A percentile compares a stretch with the other conserved stretches of the same genome.
Conservation (phyloP, 768 basidiomycete genomes). For the Calocera cornea region DNA sequence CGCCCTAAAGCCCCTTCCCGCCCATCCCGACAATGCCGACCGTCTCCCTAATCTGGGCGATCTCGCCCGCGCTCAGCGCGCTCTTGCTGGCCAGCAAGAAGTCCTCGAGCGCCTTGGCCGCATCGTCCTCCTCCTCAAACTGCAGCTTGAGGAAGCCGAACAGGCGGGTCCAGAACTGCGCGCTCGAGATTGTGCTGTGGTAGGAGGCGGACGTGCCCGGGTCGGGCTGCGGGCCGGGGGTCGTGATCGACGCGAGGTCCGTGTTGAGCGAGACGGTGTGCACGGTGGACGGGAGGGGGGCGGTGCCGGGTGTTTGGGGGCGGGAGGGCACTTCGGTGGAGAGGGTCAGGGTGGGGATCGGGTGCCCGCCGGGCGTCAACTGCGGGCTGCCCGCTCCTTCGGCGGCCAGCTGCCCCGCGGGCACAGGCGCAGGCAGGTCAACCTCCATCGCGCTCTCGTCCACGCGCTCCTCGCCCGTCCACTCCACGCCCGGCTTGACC, state of each 20-base stretch:
- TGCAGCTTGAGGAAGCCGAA: conserved; percentile 55
- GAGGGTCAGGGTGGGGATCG: conserved; percentile 65
- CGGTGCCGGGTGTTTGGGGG: conserved; percentile 49
- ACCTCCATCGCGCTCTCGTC: background rate
- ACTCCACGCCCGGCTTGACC: conserved; percentile 60
- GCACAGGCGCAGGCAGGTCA: background rate
- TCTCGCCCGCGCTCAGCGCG: conserved; percentile 65
- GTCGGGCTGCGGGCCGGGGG: conserved; percentile 24
- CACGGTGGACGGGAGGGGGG: conserved; percentile 54
- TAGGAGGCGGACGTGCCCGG: conserved; percentile 25
- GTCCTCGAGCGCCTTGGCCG: conserved; percentile 64
- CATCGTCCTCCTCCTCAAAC: conserved; percentile 50
- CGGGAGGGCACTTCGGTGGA: conserved; percentile 18
- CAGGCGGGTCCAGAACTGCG: conserved; percentile 67
- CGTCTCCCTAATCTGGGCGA: conserved; percentile 80
- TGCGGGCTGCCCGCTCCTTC: conserved; percentile 25
- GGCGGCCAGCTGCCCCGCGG: conserved; percentile 18
- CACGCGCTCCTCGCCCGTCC: conserved; percentile 23
- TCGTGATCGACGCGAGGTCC: conserved; percentile 20
- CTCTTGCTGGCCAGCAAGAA: conserved; percentile 75
- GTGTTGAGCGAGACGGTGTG: conserved; percentile 42
- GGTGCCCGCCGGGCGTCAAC: conserved; percentile 35
- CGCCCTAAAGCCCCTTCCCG: conserved; percentile 32
- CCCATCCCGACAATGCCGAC: conserved; percentile 85
- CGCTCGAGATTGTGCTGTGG: conserved; percentile 55